A percentile compares a stretch with the other conserved stretches of the same genome.
phyloP scores from a whole-genome alignment of 73 alveolate species.

The Durusdinium trenchii region DNA sequence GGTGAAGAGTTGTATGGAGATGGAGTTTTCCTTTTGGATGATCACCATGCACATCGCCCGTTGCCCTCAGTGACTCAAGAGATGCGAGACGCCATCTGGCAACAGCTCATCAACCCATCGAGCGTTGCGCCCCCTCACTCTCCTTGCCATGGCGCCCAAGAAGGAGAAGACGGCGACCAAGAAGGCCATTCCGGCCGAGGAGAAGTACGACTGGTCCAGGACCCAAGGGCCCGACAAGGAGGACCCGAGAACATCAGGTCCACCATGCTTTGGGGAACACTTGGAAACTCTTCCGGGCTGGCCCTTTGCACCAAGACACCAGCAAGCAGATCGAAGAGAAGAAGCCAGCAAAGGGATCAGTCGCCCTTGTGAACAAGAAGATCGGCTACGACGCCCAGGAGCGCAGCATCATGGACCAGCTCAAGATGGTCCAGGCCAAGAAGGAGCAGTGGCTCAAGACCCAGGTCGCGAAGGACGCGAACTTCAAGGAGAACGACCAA shows the following conservation, averaged over 20 bases:
- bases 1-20: neutral
- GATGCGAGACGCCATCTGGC: neutral
- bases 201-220: neutral
- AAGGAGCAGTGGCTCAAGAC: neutral
- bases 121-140: neutral
- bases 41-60: neutral
- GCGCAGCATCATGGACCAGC: neutral
- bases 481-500: no score
- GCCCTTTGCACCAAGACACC: neutral
- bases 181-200: neutral
- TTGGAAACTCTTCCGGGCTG: neutral
- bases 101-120: neutral
- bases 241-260: neutral
- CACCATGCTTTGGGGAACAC: conserved; percentile 38
- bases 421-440: neutral
- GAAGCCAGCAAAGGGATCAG: neutral
- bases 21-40: neutral
- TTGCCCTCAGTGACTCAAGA: neutral
- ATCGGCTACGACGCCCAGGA: conserved; percentile 24
- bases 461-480: neutral
- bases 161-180: neutral
- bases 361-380: neutral
- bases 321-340: neutral
- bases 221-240: neutral
- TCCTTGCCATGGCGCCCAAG: conserved; percentile 33